phyloP scores from a whole-genome alignment of 2,329 filamentous ascomycete species.

The Cordyceps cicadae region DNA sequence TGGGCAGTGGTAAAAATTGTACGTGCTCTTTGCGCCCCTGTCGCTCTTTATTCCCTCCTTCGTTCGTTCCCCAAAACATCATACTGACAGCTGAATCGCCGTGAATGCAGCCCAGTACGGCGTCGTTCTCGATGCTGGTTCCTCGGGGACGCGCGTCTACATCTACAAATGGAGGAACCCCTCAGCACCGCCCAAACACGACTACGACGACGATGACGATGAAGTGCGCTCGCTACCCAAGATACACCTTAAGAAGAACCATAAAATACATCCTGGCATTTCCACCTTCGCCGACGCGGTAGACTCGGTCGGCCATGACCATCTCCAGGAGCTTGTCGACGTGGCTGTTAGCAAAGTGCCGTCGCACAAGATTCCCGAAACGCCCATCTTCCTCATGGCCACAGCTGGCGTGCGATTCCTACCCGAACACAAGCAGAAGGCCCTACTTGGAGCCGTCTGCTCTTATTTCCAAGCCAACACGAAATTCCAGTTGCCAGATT shows the following conservation, averaged over 20 bases:
- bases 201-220: constrained; percentile 24
- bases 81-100: neutral
- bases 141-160: constrained; percentile 90
- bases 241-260: constrained; percentile 76
- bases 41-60: neutral
- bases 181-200: constrained; percentile 47
- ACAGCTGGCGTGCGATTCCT: constrained; percentile 92
- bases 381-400: constrained; percentile 89
- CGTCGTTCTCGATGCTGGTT: constrained; percentile 94
- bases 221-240: constrained; percentile 61
- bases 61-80: neutral
- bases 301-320: constrained; percentile 67
- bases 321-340: constrained; percentile 70
- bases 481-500: constrained; percentile 81
- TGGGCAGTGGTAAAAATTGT: constrained; percentile 25
- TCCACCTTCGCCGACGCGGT: constrained; percentile 80
- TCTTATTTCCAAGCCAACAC: constrained; percentile 70
- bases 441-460: constrained; percentile 71
- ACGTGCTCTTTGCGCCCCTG: constrained; percentile 10
- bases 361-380: constrained; percentile 65
- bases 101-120: constrained; percentile 59
- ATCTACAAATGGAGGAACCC: constrained; percentile 90
- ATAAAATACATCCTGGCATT: constrained; percentile 89
- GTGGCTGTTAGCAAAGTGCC: constrained; percentile 78
- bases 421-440: constrained; percentile 60